These are phyloP conservation scores for Physcomitrium patens DNA, from an alignment of 225 moss, liverwort and hornwort genomes.

Conservation along the genomic window DNA sequence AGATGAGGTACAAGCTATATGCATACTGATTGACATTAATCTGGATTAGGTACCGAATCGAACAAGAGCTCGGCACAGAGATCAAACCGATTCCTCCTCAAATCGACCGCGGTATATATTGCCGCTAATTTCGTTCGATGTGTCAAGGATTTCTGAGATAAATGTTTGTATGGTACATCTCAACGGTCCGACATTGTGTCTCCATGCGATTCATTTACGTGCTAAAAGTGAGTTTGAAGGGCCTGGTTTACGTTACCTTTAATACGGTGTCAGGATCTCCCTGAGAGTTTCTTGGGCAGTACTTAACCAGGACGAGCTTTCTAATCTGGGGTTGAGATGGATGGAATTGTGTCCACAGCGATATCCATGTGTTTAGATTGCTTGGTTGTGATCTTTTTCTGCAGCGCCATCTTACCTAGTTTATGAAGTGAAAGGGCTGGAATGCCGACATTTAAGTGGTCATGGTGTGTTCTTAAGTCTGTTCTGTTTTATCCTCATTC, in stretches of 20 bases:
- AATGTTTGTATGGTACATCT: constrained; percentile 53
- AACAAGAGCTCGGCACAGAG: constrained; percentile 72
- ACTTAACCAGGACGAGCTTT: constrained; percentile 47
- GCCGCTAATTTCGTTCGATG: constrained; percentile 43
- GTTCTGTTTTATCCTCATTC: constrained; percentile 51
- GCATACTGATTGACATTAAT: constrained; percentile 11
- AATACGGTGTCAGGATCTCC: constrained; percentile 52
- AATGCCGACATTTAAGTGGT: constrained; percentile 49
- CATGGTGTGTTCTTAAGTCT: constrained; percentile 49
- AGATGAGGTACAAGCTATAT: neutral
- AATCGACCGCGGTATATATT: constrained; percentile 68
- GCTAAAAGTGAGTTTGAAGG: constrained; percentile 53
- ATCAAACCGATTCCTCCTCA: constrained; percentile 70
- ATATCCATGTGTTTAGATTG: constrained; percentile 42
- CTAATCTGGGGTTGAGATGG: constrained; percentile 49
- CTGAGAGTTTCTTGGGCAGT: constrained; percentile 45
- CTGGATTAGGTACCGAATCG: constrained; percentile 62
- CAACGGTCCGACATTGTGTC: constrained; percentile 40
- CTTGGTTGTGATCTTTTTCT: constrained; percentile 57
- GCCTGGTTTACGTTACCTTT: constrained; percentile 47
- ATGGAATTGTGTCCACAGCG: constrained; percentile 51
- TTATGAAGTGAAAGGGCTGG: constrained; percentile 59
- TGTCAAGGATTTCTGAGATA: constrained; percentile 32
- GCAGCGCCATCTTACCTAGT: constrained; percentile 54
- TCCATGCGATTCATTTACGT: constrained; percentile 49